Evolutionary conservation across 1,284 basidiomycete species (phyloP), one percentile per base, ranked within the genome.

Genomic region (Schizophyllum commune): DNA sequence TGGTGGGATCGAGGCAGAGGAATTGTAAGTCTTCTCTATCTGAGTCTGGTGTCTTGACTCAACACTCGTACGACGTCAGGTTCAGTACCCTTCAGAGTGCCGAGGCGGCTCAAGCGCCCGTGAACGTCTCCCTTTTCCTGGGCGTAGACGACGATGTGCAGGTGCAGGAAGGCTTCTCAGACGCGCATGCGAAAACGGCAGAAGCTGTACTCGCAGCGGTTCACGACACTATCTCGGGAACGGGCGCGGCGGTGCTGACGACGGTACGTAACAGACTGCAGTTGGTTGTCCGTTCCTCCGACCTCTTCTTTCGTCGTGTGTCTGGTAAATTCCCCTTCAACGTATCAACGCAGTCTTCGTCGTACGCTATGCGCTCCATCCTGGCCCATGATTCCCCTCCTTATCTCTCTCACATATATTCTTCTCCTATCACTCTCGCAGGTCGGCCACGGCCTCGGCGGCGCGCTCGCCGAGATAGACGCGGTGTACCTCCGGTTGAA

Each of bases 401-500:
- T 67, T 20, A 63, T 79, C 64, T 63, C 51, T 58, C 57, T 15
- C 61, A n/a, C n/a, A n/a, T n/a, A n/a, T n/a, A 65, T 1, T 65
- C 51, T 1, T 60, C 57, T n/a, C n/a, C n/a, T 4, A 62, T 72
- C 53, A 59, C 65, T n/a, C n/a, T n/a, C n/a, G n/a, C n/a, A 20
- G 22, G 20, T 83, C 52, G 81, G 83, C 2, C 83, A 83, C 65
- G 83, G 79, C 21, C 76, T 84, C n/a, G 83, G 83, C 32, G 83
- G 80, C 54, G 82, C 82, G 19, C 70, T 84, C 20, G 79, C 81
- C 6, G 77, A 80, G 64, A 76, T 84, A 13, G 80, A 83, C 60
- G 74, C 80, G 17, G 63, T 83, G 19, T 81, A 77, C 69, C 72
- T 84, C 60, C 69, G 72, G 1, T 67, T 83, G 47, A 79, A 81